phyloP scores from a whole-genome alignment of 1,139 yeast species.

The Wickerhamiella infanticola region DNA sequence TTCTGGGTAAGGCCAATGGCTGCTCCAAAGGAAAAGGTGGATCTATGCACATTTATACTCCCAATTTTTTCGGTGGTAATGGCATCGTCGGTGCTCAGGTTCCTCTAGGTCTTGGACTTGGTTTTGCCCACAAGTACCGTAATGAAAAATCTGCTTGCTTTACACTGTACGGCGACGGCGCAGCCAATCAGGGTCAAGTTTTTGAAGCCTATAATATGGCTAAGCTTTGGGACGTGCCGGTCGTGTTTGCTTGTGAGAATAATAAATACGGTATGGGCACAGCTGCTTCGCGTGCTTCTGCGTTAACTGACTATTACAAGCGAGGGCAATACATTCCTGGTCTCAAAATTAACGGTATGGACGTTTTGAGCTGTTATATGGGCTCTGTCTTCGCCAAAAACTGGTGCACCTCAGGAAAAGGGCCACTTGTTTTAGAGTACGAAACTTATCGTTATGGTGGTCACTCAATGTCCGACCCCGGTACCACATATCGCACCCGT shows the following conservation, averaged over 20 bases:
- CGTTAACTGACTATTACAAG: conserved; percentile 91
- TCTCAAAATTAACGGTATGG: conserved; percentile 97
- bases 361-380: conserved; percentile 83
- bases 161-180: conserved; percentile 96
- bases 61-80: conserved; percentile 95
- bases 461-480: conserved; percentile 99
- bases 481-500: conserved; percentile 98
- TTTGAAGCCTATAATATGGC: conserved; percentile 98
- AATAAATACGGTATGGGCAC: conserved; percentile 99
- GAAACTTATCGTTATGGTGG: conserved; percentile 99
- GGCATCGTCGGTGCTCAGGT: conserved; percentile 99
- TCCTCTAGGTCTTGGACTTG: conserved; percentile 93
- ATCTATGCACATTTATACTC: conserved; percentile 96
- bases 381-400: conserved; percentile 96
- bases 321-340: conserved; percentile 99
- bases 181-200: conserved; percentile 97
- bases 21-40: conserved; percentile 97
- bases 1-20: conserved; percentile 94
- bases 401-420: conserved; percentile 87
- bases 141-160: conserved; percentile 67
- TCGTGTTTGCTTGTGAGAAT: conserved; percentile 91
- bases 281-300: conserved; percentile 90
- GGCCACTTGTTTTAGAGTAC: conserved; percentile 89
- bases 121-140: conserved; percentile 91
- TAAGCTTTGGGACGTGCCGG: conserved; percentile 93